phyloP scores from a whole-genome alignment of 495 filamentous ascomycete genomes.

The Geoglossum glabrum region DNA sequence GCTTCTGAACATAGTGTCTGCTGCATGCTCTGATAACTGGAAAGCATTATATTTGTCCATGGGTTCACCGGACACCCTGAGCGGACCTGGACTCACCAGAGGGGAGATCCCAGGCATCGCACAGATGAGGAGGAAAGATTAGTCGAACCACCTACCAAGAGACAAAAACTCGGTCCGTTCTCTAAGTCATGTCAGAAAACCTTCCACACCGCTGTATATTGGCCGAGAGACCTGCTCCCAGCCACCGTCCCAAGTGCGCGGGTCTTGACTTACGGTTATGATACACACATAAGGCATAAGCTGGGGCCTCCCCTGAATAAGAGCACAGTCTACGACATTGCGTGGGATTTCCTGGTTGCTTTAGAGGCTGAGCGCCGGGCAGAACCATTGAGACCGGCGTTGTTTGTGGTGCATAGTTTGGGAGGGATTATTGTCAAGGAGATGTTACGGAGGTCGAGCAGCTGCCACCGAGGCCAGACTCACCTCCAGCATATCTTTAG shows the following conservation, averaged over 20 bases:
- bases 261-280: slow-evolving; percentile 4
- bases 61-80: slow-evolving; percentile 20
- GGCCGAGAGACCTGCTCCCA: slow-evolving; percentile 3
- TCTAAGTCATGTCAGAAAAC: background rate
- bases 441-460: slow-evolving; percentile 14
- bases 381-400: slow-evolving; percentile 15
- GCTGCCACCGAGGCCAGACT: slow-evolving; percentile 6
- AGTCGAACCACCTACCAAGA: slow-evolving; percentile 5
- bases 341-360: slow-evolving; percentile 18
- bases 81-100: slow-evolving; percentile 16
- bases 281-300: slow-evolving; percentile 17
- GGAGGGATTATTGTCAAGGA: slow-evolving; percentile 24
- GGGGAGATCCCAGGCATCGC: background rate
- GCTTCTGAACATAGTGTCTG: background rate
- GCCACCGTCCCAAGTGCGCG: background rate
- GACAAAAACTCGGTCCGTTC: background rate
- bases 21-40: background rate
- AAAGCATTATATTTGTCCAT: slow-evolving; percentile 16
- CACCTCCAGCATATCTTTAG: slow-evolving; percentile 14
- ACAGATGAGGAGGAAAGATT: background rate
- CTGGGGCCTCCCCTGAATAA: slow-evolving; percentile 13
- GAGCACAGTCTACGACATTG: slow-evolving; percentile 20
- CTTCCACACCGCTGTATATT: slow-evolving; percentile 6
- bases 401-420: slow-evolving; percentile 28
- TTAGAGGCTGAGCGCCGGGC: slow-evolving; percentile 16